Percentiles rank a stretch among this genome's conserved stretches.
phyloP scores from a whole-genome alignment of 257 asterid genomes.

The Osmanthus fragrans region DNA sequence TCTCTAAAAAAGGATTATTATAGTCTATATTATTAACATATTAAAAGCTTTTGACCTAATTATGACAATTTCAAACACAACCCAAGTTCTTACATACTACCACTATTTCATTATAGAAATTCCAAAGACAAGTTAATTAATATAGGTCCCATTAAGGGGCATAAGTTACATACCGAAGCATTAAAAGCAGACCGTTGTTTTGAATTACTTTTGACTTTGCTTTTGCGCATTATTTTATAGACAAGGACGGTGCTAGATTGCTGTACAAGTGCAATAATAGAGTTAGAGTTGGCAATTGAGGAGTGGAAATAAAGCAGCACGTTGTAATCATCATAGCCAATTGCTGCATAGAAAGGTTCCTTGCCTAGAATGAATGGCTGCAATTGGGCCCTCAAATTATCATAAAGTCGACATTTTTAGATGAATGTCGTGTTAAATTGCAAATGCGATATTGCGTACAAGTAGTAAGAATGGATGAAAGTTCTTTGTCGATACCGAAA shows the following conservation, averaged over 20 bases:
- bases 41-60: background rate
- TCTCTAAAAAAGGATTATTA: background rate
- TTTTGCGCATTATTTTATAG: background rate
- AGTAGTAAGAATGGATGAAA: no score
- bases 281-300: background rate
- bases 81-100: no score
- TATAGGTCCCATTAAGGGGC: background rate
- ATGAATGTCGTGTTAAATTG: no score
- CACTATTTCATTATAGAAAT: background rate
- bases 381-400: background rate
- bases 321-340: background rate
- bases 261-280: slow-evolving; percentile 13
- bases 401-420: no score
- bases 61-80: no score
- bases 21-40: background rate
- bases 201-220: slow-evolving; percentile 25
- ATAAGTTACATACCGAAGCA: slow-evolving; percentile 3
- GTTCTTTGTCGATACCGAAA: no score
- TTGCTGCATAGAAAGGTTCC: background rate
- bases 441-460: no score
- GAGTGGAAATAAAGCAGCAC: background rate
- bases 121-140: background rate
- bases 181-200: slow-evolving; percentile 5
- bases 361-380: background rate
- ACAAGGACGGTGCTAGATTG: slow-evolving; percentile 20